Conservation (phyloP, 2,329 filamentous ascomycete genomes). For the Xylaria sp. region DNA sequence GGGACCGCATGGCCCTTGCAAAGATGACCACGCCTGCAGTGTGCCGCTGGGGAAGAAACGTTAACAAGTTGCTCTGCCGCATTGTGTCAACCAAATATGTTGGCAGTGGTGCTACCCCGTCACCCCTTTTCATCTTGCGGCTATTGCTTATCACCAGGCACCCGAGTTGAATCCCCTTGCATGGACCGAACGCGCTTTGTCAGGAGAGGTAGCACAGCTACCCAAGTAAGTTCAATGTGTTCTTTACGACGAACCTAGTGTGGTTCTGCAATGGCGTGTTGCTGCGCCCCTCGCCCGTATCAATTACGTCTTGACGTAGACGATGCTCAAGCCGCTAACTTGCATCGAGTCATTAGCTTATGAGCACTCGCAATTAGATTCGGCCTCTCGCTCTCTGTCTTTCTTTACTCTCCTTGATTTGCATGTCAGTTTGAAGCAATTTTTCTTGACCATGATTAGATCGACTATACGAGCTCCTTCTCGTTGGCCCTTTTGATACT, state of each 20-base stretch:
- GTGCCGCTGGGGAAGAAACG: background rate
- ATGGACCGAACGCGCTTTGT: background rate
- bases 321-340: background rate
- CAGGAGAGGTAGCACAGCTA: background rate
- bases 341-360: background rate
- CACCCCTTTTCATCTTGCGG: conserved; percentile 14
- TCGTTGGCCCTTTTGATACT: too few relatives aligned
- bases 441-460: background rate
- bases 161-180: conserved; percentile 1
- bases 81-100: background rate
- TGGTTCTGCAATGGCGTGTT: background rate
- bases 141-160: background rate
- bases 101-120: background rate
- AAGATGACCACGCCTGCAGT: background rate
- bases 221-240: background rate
- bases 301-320: background rate
- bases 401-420: too few relatives aligned
- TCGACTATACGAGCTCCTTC: background rate
- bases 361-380: background rate
- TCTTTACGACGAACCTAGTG: background rate
- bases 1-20: background rate
- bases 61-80: conserved; percentile 14
- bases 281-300: too few relatives aligned
- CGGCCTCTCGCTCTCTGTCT: background rate
- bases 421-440: too few relatives aligned